phyloP scores from a whole-genome alignment of 148 eudicot genomes.

The Camellia granthamiana region DNA sequence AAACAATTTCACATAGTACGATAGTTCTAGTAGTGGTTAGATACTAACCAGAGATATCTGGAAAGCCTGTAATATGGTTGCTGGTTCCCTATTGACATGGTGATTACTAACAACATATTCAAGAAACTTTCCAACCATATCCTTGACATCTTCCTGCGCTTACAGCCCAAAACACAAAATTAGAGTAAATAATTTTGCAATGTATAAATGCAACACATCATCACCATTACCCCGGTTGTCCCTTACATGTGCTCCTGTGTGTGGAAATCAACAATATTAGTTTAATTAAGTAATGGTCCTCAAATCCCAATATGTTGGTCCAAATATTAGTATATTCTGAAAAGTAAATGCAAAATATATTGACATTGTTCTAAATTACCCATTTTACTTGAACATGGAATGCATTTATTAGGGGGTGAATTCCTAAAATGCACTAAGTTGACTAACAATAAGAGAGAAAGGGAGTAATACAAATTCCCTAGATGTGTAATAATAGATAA shows the following conservation, averaged over 20 bases:
- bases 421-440: neutral
- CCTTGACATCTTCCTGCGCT: conserved; percentile 63
- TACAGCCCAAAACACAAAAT: conserved; percentile 10
- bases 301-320: neutral
- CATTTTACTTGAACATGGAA: too few species aligned
- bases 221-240: neutral
- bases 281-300: neutral
- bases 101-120: conserved; percentile 61
- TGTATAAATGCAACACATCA: neutral
- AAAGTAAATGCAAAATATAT: neutral
- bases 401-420: neutral
- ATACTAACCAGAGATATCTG: conserved; percentile 75
- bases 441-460: too few species aligned
- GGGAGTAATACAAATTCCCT: neutral
- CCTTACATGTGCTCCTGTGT: neutral
- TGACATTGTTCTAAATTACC: neutral
- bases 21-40: neutral
- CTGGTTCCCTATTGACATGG: conserved; percentile 56
- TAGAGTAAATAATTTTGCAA: neutral
- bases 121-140: conserved; percentile 50
- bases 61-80: conserved; percentile 66
- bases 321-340: neutral
- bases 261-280: neutral
- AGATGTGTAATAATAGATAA: too few species aligned
- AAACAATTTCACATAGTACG: neutral